Evolutionary conservation across 2,329 filamentous ascomycete genomes (phyloP).

Genomic region (Catunica adiposa): DNA sequence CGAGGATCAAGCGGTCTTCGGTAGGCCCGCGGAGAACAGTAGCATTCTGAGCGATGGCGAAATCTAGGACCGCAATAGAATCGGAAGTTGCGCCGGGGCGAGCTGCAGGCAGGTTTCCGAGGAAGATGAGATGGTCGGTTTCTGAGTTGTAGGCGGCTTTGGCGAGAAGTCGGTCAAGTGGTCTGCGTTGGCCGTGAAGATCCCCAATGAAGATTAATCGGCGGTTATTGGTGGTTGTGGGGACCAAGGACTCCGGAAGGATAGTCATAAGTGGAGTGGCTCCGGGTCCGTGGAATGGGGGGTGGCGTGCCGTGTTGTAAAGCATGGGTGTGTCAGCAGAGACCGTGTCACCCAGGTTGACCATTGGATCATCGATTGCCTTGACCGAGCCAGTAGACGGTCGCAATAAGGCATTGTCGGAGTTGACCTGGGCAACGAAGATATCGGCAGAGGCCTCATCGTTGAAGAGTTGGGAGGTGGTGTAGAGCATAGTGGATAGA

Average conservation of each 20-base stretch:
- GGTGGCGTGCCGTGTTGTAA: constrained; percentile 26
- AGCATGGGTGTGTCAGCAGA: constrained; percentile 20
- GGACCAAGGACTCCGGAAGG: constrained; percentile 20
- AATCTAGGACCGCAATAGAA: constrained; percentile 57
- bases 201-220: constrained; percentile 75
- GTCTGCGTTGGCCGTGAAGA: constrained; percentile 69
- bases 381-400: constrained; percentile 1
- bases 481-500: constrained; percentile 13
- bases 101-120: constrained; percentile 57
- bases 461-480: constrained; percentile 13
- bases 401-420: neutral
- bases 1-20: constrained; percentile 69
- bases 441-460: constrained; percentile 5
- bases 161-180: constrained; percentile 48
- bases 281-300: constrained; percentile 20
- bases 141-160: constrained; percentile 43
- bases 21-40: constrained; percentile 83
- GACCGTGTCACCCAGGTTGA: constrained; percentile 3
- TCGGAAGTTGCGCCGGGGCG: constrained; percentile 73
- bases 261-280: constrained; percentile 19
- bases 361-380: constrained; percentile 8
- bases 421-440: constrained; percentile 6
- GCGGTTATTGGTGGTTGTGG: constrained; percentile 26
- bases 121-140: constrained; percentile 56
- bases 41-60: constrained; percentile 57